phyloP scores from a whole-genome alignment of 2,329 filamentous ascomycete genomes.

The Hypoxylon sp. region DNA sequence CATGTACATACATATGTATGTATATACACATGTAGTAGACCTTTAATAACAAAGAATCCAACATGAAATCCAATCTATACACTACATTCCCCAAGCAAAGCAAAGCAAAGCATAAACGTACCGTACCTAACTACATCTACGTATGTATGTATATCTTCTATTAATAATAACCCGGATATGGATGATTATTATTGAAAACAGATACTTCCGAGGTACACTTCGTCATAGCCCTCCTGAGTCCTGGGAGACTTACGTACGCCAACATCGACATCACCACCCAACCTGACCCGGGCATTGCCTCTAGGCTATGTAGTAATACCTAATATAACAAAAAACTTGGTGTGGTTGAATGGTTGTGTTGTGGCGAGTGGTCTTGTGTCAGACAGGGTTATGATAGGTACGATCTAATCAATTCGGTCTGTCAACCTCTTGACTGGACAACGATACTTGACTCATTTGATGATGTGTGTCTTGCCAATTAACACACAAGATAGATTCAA shows the following conservation, averaged over 20 bases:
- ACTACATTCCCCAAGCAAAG: no score
- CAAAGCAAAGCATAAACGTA: conserved; percentile 10
- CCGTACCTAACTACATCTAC: no score
- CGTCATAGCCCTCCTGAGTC: conserved; percentile 26
- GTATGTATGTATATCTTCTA: no score
- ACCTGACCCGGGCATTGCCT: conserved; percentile 2
- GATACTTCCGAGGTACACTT: conserved; percentile 22
- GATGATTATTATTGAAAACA: conserved; percentile 10
- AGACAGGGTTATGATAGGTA: conserved; percentile 34
- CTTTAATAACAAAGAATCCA: background rate
- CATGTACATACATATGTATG: background rate
- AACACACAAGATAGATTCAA: conserved; percentile 18
- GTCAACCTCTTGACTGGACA: conserved; percentile 19
- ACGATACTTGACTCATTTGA: conserved; percentile 35
- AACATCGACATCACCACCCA: conserved; percentile 16
- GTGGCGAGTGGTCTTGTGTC: conserved; percentile 30
- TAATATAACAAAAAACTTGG: conserved; percentile 22
- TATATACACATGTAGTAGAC: no score
- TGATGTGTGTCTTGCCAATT: conserved; percentile 19
- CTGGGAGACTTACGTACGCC: conserved; percentile 18
- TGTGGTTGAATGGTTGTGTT: conserved; percentile 36
- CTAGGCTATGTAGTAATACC: conserved; percentile 28
- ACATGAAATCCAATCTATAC: no score
- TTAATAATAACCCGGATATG: conserved; percentile 26
- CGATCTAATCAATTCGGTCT: conserved; percentile 27